These are phyloP conservation scores for Meripilus lineatus DNA, from an alignment of 1,284 basidiomycete genomes.

Conservation along the genomic window DNA sequence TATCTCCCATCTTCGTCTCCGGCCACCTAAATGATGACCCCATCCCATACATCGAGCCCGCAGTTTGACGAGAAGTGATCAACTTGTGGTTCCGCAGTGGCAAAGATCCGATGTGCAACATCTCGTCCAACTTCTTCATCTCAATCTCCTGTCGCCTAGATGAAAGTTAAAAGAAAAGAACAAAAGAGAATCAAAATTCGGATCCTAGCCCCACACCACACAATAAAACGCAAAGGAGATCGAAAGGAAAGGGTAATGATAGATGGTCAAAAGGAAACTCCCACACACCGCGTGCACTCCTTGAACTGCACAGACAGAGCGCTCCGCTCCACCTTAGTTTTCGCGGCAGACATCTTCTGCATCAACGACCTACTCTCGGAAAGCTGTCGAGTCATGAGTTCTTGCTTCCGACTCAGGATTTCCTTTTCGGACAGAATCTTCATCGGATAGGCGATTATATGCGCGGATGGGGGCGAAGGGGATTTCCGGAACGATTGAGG, in stretches of 20 bases:
- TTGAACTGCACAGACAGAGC: conserved; percentile 51
- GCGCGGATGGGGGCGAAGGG: not conserved
- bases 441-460: conserved; percentile 1
- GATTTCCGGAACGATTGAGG: not conserved
- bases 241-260: conserved; percentile 4
- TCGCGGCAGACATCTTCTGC: conserved; percentile 46
- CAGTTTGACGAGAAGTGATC: too few species aligned
- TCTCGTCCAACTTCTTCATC: not conserved
- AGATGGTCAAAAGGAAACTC: not conserved
- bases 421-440: conserved; percentile 13
- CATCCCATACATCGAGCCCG: too few species aligned
- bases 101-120: not conserved
- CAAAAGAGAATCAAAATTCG: conserved; percentile 11
- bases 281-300: conserved; percentile 32
- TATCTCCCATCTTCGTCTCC: not conserved
- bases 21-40: not conserved
- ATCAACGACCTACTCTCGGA: conserved; percentile 68
- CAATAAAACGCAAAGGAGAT: conserved; percentile 4
- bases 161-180: not conserved
- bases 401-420: conserved; percentile 42
- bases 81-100: too few species aligned
- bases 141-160: not conserved
- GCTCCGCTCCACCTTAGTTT: conserved; percentile 61
- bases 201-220: conserved; percentile 4
- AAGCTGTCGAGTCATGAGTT: conserved; percentile 58